phyloP scores from a whole-genome alignment of 805 yeast genomes.

The Candida fluviatilis region DNA sequence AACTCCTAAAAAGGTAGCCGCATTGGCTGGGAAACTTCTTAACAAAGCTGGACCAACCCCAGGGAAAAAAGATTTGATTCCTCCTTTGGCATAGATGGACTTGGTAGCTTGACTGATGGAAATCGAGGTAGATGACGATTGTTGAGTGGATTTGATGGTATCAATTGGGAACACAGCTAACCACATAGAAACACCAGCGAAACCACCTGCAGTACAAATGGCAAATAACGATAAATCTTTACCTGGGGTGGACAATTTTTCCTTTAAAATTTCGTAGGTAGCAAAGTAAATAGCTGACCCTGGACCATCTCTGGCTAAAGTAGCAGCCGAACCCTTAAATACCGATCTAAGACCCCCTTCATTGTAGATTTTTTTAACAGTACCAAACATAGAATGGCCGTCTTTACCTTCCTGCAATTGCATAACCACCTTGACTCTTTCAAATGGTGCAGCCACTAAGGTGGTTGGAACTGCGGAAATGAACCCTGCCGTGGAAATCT shows the following conservation, averaged over 20 bases:
- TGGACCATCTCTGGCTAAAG: constrained; percentile 95
- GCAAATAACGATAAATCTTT: constrained; percentile 61
- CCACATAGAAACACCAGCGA: constrained; percentile 98
- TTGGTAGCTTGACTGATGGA: constrained; percentile 64
- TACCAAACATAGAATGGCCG: constrained; percentile 50
- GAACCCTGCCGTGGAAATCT: constrained; percentile 90
- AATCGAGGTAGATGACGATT: constrained; percentile 51
- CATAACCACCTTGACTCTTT: constrained; percentile 89
- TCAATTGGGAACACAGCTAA: constrained; percentile 91
- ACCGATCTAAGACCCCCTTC: constrained; percentile 83
- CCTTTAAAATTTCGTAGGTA: constrained; percentile 81
- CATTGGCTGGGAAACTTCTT: constrained; percentile 96
- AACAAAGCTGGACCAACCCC: constrained; percentile 95
- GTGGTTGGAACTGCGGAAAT: constrained; percentile 94
- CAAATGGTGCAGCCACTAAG: constrained; percentile 95
- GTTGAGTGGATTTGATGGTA: constrained; percentile 84
- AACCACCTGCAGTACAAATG: constrained; percentile 87
- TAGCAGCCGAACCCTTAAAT: constrained; percentile 88
- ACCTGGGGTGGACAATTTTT: constrained; percentile 51
- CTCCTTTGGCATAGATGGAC: constrained; percentile 69
- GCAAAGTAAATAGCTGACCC: constrained; percentile 96
- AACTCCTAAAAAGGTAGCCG: constrained; percentile 97
- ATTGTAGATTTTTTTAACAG: constrained; percentile 61
- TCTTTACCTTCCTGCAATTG: constrained; percentile 59
- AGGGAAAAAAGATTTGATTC: constrained; percentile 91